Base-by-base conservation (phyloP, 768 basidiomycete species). In the Trametes cingulata region DNA sequence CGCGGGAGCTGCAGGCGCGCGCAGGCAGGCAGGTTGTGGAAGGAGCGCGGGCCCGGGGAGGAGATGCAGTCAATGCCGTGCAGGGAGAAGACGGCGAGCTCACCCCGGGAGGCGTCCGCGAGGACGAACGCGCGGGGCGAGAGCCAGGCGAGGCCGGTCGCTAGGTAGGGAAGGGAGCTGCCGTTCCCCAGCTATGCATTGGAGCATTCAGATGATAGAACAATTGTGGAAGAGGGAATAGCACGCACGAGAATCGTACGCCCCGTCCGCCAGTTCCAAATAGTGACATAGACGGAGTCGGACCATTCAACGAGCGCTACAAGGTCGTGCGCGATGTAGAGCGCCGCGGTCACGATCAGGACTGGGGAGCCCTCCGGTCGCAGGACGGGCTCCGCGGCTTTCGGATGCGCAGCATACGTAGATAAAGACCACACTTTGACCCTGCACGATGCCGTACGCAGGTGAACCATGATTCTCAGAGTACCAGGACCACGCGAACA, bases 301-400 rank as follows among this genome's bases (percentile, higher is more conserved):
- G 29, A 72, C 67, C 40, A 71, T 52, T 71, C 65, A 70, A 77
- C 46, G 72, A 75, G 63, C 1, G 76, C 83, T 25, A 87, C 66
- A 24, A 83, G 72, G 59, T 87, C 84, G n/a, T 79, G 77, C 1
- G 76, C 82, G 47, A 86, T 74, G 67, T 85, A 82, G 3, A 85
- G 70, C 51, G 76, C 74, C 10, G 76, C 74, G 29, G 58, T 73
- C 5, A 65, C 58, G 17, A 69, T 33, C 6, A 33, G 29, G 63
- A 41, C 61, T 24, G 50, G 68, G 53, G 39, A 58, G 27, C 69
- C 69, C 22, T 58, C 59, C n/a, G 72, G 77, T 5, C 50, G 50
- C 25, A 73, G 58, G 24, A 62, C 62, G 0, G 77, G 67, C 4
- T 40, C 50, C 14, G 65, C 58, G 0, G 84, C 82, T 20, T 66